Base-by-base conservation (phyloP, 2,329 filamentous ascomycete genomes). In the Penicillium sclerotiorum region DNA sequence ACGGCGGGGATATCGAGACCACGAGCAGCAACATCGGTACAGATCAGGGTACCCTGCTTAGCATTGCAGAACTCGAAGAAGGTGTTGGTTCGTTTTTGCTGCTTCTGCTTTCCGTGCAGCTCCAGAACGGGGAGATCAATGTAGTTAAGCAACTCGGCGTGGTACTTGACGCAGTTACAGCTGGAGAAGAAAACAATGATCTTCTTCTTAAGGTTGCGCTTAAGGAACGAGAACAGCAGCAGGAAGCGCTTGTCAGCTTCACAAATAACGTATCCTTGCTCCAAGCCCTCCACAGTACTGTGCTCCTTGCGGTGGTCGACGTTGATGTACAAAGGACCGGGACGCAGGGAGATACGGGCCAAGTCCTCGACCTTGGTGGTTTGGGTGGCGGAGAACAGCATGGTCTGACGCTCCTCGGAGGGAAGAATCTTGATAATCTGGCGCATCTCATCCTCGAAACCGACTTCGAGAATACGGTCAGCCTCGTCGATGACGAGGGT, bases 361-460 rank as follows among this genome's bases (percentile, higher is more conserved):
- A 99, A 80, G 72, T 99, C 94, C 74, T 97, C 93, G 60, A 99
- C 94, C 76, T 99, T 97, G 48, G 93, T 97, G 3, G 94, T 99
- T 73, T 97, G 94, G 4, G 94, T 99, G 12, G 94, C 94, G 12
- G 91, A 96, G 80, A 99, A 99, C n/a, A 99, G 83, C 87, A 95
- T 94, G 0, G 92, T 96, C 73, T 97, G 93, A 52, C 94, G 80
- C 59, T 92, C 85, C 50, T 95, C 86, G 60, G 87, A 88, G 39
- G 92, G 90, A 15, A 97, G 77, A 47, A 97, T 94, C 79, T 95
- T 95, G 72, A 97, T 87, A 61, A 99, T 96, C 70, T 95, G 88
- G 57, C 90, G 83, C 89, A 99, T 96, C 76, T 99, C 94, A 66
- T 97, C 94, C 73, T 99, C 94, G 79, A 99, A 99, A 63, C 94